These are phyloP conservation scores for Brassica balearica DNA, from an alignment of 441 rosid species.

Conservation along the genomic window DNA sequence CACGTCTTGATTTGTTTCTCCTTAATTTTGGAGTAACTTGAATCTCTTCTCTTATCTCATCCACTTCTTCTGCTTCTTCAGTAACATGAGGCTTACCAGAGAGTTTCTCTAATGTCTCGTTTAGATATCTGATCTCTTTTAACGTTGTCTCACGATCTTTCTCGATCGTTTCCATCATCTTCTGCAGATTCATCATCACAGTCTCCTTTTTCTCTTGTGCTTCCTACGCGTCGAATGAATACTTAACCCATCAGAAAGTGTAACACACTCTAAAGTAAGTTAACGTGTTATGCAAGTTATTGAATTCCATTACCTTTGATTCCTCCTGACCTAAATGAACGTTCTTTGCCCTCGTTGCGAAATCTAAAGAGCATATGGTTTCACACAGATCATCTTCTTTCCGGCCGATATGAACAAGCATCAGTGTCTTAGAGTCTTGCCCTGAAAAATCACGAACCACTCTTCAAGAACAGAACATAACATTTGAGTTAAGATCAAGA, in stretches of 20 bases:
- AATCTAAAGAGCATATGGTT: constrained; percentile 78
- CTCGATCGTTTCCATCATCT: constrained; percentile 59
- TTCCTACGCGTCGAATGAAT: constrained; percentile 51
- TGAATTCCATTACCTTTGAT: constrained; percentile 47
- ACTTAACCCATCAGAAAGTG: constrained; percentile 23
- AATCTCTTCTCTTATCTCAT: constrained; percentile 44
- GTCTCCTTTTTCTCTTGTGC: constrained; percentile 53
- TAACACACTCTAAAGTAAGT: constrained; percentile 18
- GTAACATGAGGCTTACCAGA: constrained; percentile 47
- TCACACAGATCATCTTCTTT: constrained; percentile 87
- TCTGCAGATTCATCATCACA: constrained; percentile 60
- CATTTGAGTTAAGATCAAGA: neutral
- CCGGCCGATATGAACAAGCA: constrained; percentile 86
- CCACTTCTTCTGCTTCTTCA: constrained; percentile 50
- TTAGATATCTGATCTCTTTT: constrained; percentile 50
- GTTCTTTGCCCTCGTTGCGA: constrained; percentile 72
- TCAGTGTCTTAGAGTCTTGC: constrained; percentile 78
- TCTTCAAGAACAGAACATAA: neutral
- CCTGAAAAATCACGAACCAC: constrained; percentile 51
- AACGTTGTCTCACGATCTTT: constrained; percentile 50
- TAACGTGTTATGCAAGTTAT: neutral
- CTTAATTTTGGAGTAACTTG: constrained; percentile 34
- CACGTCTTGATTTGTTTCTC: constrained; percentile 44
- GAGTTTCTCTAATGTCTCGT: constrained; percentile 52
- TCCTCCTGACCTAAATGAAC: constrained; percentile 63